Evolutionary conservation across 1,284 basidiomycete species (phyloP).

Genomic region (Sanghuangporus weigelae): DNA sequence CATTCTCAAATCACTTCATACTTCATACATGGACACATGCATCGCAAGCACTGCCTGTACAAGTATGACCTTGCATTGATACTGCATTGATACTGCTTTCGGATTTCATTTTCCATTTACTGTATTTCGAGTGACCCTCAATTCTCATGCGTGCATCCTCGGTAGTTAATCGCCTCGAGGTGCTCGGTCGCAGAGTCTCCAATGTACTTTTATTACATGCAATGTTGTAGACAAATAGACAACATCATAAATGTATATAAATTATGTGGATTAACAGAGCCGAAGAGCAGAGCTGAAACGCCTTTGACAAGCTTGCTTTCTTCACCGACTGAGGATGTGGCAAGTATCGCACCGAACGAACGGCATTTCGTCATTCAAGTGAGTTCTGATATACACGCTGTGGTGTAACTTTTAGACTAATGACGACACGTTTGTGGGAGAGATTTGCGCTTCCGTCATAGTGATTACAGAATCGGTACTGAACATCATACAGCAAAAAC

Average conservation of each 20-base stretch:
- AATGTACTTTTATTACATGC: background rate
- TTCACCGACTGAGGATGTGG: too few species aligned
- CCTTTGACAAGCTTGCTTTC: too few species aligned
- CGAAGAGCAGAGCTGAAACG: too few species aligned
- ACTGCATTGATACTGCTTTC: background rate
- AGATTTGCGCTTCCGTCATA: too few species aligned
- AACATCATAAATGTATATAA: background rate
- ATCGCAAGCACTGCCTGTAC: background rate
- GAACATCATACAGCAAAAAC: too few species aligned
- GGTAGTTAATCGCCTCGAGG: too few species aligned
- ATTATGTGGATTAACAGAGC: background rate
- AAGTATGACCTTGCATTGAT: background rate
- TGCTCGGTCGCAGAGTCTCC: too few species aligned
- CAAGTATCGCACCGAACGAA: too few species aligned
- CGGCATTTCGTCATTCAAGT: background rate
- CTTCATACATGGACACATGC: conserved; percentile 1
- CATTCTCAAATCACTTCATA: background rate
- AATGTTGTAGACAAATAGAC: background rate
- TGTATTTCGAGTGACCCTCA: background rate
- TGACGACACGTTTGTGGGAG: background rate
- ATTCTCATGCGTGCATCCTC: background rate
- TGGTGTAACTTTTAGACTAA: background rate
- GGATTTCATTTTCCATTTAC: background rate
- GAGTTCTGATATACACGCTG: background rate
- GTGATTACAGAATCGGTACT: too few species aligned